Evolutionary conservation across 176 grass and related monocot genomes (phyloP), one percentile per base, ranked within the genome.

Genomic region (Carex myosuroides): DNA sequence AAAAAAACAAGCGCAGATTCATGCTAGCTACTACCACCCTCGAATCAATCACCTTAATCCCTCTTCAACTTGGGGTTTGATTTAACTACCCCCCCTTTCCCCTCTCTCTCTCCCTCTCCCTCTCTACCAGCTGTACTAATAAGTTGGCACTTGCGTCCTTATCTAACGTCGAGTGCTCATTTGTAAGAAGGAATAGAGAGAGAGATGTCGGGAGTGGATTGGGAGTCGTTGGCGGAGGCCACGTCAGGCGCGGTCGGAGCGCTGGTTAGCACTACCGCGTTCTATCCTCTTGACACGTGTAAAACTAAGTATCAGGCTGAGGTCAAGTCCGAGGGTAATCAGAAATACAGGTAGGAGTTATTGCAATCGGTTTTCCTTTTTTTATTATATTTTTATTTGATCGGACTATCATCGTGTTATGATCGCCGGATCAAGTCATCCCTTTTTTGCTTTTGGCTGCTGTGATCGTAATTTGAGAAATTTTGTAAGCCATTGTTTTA

Each of bases 201-300:
- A 70, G 22, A 60, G 59, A 85, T 85, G 85, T 64, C 77, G 65
- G 89, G 85, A 11, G 78, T 95, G 64, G 93, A 99, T 89, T 99
- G 96, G 96, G 91, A 95, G 78, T 95, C 93, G 88, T 68, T 99
- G 81, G 88, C 88, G 55, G 96, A 99, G 93, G 96, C 96, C 44
- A 89, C 96, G 65, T 99, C 96, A 33, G 96, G 96, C 39, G 96
- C 96, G 6, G 84, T 99, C 44, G 96, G 96, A 63, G 81, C 96
- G 72, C 88, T 99, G 80, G 91, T 94, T 82, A 99, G 96, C 88
- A 99, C 93, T 87, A 94, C 89, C 86, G 90, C 84, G 32, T 83
- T 99, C 24, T 99, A 99, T 85, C 96, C 96, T 35, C 93, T 99
- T 78, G 96, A 99, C 85, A 99, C 91, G 87, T 99, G 96, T 89